These are phyloP conservation scores for Fusarium pseudograminearum DNA, from an alignment of 2,329 filamentous ascomycete genomes.

Conservation along the genomic window DNA sequence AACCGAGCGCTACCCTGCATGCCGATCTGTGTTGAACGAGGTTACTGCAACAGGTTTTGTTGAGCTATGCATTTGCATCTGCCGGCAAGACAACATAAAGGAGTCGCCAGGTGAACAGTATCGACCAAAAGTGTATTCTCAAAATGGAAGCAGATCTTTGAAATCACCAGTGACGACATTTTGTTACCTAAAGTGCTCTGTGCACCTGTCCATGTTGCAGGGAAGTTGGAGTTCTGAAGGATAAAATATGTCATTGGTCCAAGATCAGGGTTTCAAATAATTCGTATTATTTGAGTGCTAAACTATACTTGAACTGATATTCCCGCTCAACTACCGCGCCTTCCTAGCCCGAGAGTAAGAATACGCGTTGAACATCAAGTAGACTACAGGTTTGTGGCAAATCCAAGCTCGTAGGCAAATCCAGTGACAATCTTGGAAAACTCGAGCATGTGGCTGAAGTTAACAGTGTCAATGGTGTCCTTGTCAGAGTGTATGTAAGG, in stretches of 20 bases:
- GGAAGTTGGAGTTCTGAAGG: background rate
- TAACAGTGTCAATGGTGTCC: slow-evolving; percentile 77
- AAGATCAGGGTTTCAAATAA: background rate
- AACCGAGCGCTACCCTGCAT: background rate
- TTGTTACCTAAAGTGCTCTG: background rate
- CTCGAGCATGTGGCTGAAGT: slow-evolving; percentile 74
- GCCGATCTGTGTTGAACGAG: background rate
- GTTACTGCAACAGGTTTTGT: background rate
- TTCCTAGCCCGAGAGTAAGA: background rate
- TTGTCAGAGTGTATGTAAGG: slow-evolving; percentile 79
- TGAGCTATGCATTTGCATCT: background rate
- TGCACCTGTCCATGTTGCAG: background rate
- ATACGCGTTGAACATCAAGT: too few relatives aligned
- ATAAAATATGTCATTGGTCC: background rate
- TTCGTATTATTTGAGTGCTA: background rate
- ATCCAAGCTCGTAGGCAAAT: slow-evolving; percentile 66
- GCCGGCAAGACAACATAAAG: background rate
- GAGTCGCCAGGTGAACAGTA: background rate
- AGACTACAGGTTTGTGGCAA: slow-evolving; percentile 50
- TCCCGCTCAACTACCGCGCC: background rate
- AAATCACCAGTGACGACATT: background rate
- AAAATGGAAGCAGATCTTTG: background rate
- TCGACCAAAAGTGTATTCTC: background rate
- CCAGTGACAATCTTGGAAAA: slow-evolving; percentile 66
- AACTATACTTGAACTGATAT: background rate